Conservation (phyloP, 2,329 filamentous ascomycete genomes). For the Alternaria sp. region DNA sequence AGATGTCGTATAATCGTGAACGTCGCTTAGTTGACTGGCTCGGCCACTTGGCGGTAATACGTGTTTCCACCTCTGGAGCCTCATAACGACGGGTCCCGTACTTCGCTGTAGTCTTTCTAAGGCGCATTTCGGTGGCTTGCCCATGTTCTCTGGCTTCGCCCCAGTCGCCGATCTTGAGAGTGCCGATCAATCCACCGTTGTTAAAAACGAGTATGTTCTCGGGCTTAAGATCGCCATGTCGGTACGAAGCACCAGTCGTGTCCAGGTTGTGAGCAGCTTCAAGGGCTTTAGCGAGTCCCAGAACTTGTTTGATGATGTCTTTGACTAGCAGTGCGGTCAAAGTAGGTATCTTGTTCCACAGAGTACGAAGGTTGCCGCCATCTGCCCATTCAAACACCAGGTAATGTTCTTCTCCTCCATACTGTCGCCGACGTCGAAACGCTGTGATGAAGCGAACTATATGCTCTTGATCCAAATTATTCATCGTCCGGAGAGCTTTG, state of each 20-base stretch:
- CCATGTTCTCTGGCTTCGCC: slow-evolving; percentile 23
- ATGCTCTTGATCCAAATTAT: slow-evolving; percentile 24
- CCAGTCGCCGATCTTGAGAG: slow-evolving; percentile 30
- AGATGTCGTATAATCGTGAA: slow-evolving; percentile 36
- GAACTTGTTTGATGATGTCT: slow-evolving; percentile 17
- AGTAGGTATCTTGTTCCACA: slow-evolving; percentile 23
- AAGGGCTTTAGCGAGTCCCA: slow-evolving; percentile 34
- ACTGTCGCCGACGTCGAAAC: slow-evolving; percentile 15
- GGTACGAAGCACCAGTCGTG: slow-evolving; percentile 15
- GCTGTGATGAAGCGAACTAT: slow-evolving; percentile 31
- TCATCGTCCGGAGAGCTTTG: slow-evolving; percentile 25
- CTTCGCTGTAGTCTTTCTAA: slow-evolving; percentile 15
- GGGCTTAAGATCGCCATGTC: slow-evolving; percentile 51
- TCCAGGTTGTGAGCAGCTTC: slow-evolving; percentile 19
- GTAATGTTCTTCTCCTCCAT: slow-evolving; percentile 17
- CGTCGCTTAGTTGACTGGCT: slow-evolving; percentile 4
- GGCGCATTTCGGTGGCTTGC: slow-evolving; percentile 8
- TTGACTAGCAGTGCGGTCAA: slow-evolving; percentile 13
- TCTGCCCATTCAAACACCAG: slow-evolving; percentile 38
- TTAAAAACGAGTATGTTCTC: slow-evolving; percentile 50
- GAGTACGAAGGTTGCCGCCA: slow-evolving; percentile 28
- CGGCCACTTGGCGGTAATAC: background rate
- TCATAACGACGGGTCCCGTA: slow-evolving; percentile 30
- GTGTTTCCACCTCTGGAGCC: slow-evolving; percentile 21
- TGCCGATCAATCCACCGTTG: slow-evolving; percentile 9